Base-by-base conservation (phyloP, 805 yeast species). In the Candida ficus region DNA sequence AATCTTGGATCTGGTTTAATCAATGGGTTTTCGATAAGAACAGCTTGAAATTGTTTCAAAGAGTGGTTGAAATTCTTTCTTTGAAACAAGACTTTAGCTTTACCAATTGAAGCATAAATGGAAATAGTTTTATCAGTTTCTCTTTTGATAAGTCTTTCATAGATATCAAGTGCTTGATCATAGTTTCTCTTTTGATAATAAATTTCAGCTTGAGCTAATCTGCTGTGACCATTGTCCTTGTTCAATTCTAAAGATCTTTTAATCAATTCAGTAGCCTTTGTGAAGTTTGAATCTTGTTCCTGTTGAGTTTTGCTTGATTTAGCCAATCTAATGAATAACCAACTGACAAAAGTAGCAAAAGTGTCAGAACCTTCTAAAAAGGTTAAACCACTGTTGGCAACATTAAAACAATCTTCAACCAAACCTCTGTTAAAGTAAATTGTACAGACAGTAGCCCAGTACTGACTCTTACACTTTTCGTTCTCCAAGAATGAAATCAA, bases 1-100 rank as follows among this genome's bases (percentile, higher is more conserved):
- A 93, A 74, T 61, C 99, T 73, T 16, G 97, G 95, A 64, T 91
- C 97, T 5, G 98, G 97, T 50, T 75, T 75, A 50, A 83, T 65
- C 28, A 83, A 58, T 2, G 97, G 97, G 46, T 88, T 81, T 37
- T 80, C 68, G 26, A 81, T 71, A 48, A 93, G 68, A 7, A 85
- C 80, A 48, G 83, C 84, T 67, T 93, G 99, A 63, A 86, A 93
- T 25, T 85, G 60, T 58, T 81, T 82, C 53, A 93, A 71, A 13
- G 96, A 89, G 6, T 74, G 78, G 19, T 73, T 60, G 60, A 80
- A 89, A 57, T 84, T 83, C 45, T 78, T 80, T 59, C 82, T 84
- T 47, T 75, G 75, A 56, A 86, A 82, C 26, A 80, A 64, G 26
- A 88, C 69, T 47, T 90, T 86, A 4, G 97, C 99, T 53, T 86